Base-by-base conservation (phyloP, 257 asterid genomes). In the Solanum peruvianum region DNA sequence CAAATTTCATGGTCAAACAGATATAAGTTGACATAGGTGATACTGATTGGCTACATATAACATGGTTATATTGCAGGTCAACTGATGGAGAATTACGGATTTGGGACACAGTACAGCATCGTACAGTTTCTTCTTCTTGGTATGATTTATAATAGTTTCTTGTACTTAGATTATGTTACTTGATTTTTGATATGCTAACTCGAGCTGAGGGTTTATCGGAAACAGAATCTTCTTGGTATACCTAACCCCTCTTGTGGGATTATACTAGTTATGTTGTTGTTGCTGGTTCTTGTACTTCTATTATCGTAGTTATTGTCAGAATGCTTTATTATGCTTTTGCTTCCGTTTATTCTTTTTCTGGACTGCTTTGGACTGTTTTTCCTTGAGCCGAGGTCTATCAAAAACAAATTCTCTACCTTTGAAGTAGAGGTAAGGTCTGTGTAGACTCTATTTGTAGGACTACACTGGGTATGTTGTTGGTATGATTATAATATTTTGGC, bases 61-160 rank as follows among this genome's bases (percentile, higher is more conserved):
- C 47, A 9, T 35, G 14, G 42, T 47, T 45, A 27, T 35, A 78
- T 31, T 60, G 13, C 91, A 92, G 93, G 85, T 94, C 98, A 23
- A 84, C 98, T 9, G 99, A 97, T 45, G 99, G 99, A n/a, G 99
- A 97, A 87, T 71, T 97, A 84, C 96, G 98, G 75, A 91, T 94
- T 31, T 97, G 99, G 99, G 94, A 97, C 77, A 91, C 94, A 1
- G 82, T 94, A 66, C 98, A 95, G 88, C 95, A 91, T 49, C 93
- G 99, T 37, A 93, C 98, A 27, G 78, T 95, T 86, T 90, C 99
- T 18, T 95, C 99, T 27, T 92, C 97, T 42, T 95, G 98, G 94
- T 92, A 90, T 33, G 25, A 35, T 80, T 62, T 25, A 33, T 25
- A 25, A 75, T 23, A 64, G 71, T 64, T 64, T 64, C 9, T n/a